A percentile compares a stretch with the other conserved stretches of the same genome.
These are phyloP conservation scores for Exophiala aquamarina DNA, from an alignment of 2,329 filamentous ascomycete genomes.

Conservation along the genomic window DNA sequence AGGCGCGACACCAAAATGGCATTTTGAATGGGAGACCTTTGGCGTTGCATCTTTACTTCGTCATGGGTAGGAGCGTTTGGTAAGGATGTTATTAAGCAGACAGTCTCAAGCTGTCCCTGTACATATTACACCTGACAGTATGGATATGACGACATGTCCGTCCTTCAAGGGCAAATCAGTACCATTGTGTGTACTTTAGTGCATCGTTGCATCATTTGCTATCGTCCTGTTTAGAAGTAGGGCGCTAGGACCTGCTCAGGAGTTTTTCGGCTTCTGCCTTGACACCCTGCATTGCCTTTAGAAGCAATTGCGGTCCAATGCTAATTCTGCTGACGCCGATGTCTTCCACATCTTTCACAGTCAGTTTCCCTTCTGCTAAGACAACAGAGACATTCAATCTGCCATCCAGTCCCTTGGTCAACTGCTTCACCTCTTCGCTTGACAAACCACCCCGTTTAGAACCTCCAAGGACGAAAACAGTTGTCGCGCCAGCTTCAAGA, in stretches of 20 bases:
- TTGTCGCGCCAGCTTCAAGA: slow-evolving; percentile 58
- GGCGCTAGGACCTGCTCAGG: too few relatives aligned
- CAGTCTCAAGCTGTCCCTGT: too few relatives aligned
- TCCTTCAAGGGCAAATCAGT: too few relatives aligned
- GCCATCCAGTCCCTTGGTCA: slow-evolving; percentile 52
- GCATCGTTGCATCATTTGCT: too few relatives aligned
- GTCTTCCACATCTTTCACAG: slow-evolving; percentile 44
- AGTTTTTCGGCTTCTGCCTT: slow-evolving; percentile 2
- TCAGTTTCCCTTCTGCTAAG: slow-evolving; percentile 39
- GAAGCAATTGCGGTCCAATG: slow-evolving; percentile 46
- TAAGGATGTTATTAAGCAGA: too few relatives aligned
- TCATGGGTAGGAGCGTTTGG: slow-evolving; percentile 4
- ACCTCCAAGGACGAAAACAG: slow-evolving; percentile 62
- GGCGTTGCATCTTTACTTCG: too few relatives aligned
- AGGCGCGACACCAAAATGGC: not conserved
- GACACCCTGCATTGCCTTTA: slow-evolving; percentile 1
- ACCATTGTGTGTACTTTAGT: too few relatives aligned
- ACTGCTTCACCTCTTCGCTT: slow-evolving; percentile 45
- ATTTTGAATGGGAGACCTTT: too few relatives aligned
- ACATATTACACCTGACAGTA: too few relatives aligned
- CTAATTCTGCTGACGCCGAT: slow-evolving; percentile 58
- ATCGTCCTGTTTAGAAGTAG: too few relatives aligned
- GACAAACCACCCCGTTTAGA: slow-evolving; percentile 41
- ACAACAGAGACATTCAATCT: slow-evolving; percentile 44
- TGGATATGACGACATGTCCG: too few relatives aligned